Evolutionary conservation across 2,329 filamentous ascomycete species (phyloP), one percentile per base, ranked within the genome.

Genomic region (Trichoderma sp.): DNA sequence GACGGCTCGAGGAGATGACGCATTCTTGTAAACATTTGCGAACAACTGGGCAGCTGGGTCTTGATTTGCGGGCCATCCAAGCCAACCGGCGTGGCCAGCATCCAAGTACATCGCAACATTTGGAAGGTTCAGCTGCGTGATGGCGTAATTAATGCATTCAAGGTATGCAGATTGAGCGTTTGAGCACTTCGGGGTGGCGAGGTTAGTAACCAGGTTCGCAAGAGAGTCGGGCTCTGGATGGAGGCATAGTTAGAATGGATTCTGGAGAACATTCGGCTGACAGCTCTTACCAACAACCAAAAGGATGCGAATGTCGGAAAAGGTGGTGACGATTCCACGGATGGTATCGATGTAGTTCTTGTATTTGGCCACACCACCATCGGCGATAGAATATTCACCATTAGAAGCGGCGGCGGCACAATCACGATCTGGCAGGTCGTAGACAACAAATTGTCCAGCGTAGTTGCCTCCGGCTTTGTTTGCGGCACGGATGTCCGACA

Each of bases 341-440:
- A 68, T 68, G 24, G 53, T 58, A 12, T 68, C 65, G 36, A 68
- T 68, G 18, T 68, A 68, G 15, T 68, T 68, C 34, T 68, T 58
- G 32, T 68, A 68, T n/a, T 68, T 68, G 32, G 11, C 65, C 1
- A 68, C 65, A 9, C 65, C 65, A 21, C 53, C 53, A 30, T 68
- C 24, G 5, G 65, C 65, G 24, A 68, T 68, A 3, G 65, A 58
- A 32, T 68, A 68, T 14, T 68, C 65, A 12, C 65, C 65, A 12
- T 68, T 68, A 6, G 65, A 68, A 15, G 65, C 65, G 2, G 32
- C 30, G n/a, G 65, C 65, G 3, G 65, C 65, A 30, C 65, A 68
- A 24, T 68, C 65, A n/a, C 65, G 65, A 39, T 68, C 65, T 0
- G 65, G 65, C 24, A 68, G 36, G 51, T 68, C 65, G 18, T 68